Evolutionary conservation across 306 rosid genomes (phyloP), one percentile per base, ranked within the genome.

Genomic region (Corylus americana): DNA sequence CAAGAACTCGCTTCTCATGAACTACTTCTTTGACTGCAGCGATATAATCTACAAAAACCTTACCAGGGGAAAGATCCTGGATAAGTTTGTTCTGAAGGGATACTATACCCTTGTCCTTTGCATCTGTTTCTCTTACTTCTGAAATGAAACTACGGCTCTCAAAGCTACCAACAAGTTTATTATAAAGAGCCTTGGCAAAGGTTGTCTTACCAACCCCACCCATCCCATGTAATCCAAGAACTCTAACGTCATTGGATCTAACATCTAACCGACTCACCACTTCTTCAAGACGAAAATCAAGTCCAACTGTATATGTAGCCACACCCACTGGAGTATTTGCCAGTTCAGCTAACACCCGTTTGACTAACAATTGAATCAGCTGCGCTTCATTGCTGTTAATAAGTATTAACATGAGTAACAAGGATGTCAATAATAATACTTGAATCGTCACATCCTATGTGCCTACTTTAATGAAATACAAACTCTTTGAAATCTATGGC

Each of bases 171-270:
- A 81, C 87, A 0, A 92, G 87, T 35, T 45, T 83, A 74, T 88
- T 90, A 70, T 66, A 85, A 18, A 92, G 87, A 42, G 86, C 86
- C 86, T 85, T 90, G 54, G 92, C 94, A 2, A 90, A 85, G 2
- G 94, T 92, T 64, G 97, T 88, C 72, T 92, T 92, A 27, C 97
- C 97, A 51, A 92, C 37, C 16, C 97, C 94, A 4, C 97, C 92
- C 81, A 81, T 81, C 9, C 94, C 97, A 78, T 84, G 78, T 45
- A 92, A 47, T 25, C 91, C 94, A 27, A 92, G 17, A 8, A 92
- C 85, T 47, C 44, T 73, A 5, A 84, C 53, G 14, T 70, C 83
- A 8, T 85, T 87, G 84, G 88, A 84, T 74, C 77, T 58, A 48
- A 83, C 4, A 57, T 92, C 79, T 42, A 90, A 62, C 48, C 79